Evolutionary conservation across 2,329 filamentous ascomycete genomes (phyloP).

Genomic region (Monosporascus sp.): DNA sequence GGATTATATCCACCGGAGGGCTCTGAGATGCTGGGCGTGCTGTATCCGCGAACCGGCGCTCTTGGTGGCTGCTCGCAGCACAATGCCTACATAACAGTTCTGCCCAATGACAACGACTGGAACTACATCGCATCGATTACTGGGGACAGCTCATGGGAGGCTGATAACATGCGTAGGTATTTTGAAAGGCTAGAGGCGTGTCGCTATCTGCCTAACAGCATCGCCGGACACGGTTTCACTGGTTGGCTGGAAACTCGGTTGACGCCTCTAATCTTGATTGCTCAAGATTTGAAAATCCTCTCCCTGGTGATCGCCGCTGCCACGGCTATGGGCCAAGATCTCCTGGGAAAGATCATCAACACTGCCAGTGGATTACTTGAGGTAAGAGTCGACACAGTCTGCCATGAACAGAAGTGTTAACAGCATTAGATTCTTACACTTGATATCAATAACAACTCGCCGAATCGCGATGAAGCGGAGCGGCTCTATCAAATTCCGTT

Average conservation of each 20-base stretch:
- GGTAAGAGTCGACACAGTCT: background rate
- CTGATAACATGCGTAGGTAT: conserved; percentile 20
- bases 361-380: conserved; percentile 15
- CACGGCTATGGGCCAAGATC: conserved; percentile 35
- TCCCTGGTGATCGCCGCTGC: conserved; percentile 38
- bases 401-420: background rate
- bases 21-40: conserved; percentile 46
- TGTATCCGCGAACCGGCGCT: conserved; percentile 53
- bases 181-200: conserved; percentile 22
- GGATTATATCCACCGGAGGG: conserved; percentile 49
- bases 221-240: conserved; percentile 22
- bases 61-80: conserved; percentile 32
- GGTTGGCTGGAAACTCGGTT: conserved; percentile 26
- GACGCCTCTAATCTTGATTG: background rate
- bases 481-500: background rate
- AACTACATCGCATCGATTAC: conserved; percentile 34
- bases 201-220: conserved; percentile 32
- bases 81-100: conserved; percentile 27
- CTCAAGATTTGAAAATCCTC: background rate
- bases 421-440: conserved; percentile 28
- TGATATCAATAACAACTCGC: conserved; percentile 39
- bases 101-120: conserved; percentile 40
- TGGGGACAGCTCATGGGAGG: conserved; percentile 21
- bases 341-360: conserved; percentile 29
- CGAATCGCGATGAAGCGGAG: conserved; percentile 9